A percentile compares a stretch with the other conserved stretches of the same genome.
These are phyloP conservation scores for Phtheirospermum japonicum DNA, from an alignment of 257 asterid species.

Conservation along the genomic window DNA sequence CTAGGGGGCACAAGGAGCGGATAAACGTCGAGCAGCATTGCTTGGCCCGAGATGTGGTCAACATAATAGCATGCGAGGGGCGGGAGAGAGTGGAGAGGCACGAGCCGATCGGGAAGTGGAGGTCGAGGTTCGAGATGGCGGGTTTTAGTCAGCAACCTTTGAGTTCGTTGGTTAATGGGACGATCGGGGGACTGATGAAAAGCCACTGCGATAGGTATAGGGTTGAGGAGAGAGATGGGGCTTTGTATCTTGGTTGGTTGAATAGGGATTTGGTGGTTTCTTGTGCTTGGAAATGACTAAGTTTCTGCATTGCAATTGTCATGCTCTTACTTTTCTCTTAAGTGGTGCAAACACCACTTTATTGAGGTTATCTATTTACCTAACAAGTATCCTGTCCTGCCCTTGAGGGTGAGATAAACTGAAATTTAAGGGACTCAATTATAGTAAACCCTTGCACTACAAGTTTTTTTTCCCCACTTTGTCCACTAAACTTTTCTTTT, in stretches of 20 bases:
- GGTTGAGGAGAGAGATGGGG: conserved; percentile 79
- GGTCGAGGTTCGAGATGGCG: conserved; percentile 71
- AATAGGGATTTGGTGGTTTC: conserved; percentile 82
- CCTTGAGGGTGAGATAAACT: not conserved
- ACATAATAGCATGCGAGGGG: conserved; percentile 83
- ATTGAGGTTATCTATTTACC: not conserved
- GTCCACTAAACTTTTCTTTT: conserved; percentile 25
- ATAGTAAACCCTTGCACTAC: too few relatives aligned
- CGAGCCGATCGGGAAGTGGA: conserved; percentile 79
- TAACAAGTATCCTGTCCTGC: not conserved
- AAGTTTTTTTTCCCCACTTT: conserved; percentile 20
- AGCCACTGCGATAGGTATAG: conserved; percentile 58
- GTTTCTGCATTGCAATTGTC: not conserved
- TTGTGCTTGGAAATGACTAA: conserved; percentile 83
- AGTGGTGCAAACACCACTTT: not conserved
- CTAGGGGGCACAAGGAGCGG: conserved; percentile 63
- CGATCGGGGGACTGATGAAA: conserved; percentile 56
- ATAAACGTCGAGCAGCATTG: conserved; percentile 84
- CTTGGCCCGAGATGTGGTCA: conserved; percentile 73
- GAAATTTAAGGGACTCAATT: too few relatives aligned
- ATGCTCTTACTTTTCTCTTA: not conserved
- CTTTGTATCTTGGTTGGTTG: conserved; percentile 92
- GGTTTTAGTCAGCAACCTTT: conserved; percentile 71
- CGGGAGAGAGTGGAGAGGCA: conserved; percentile 76
- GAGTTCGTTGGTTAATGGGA: conserved; percentile 66